These are phyloP conservation scores for Oehlia diaphana DNA, from an alignment of 192 early-diverging fungal species.

Conservation along the genomic window DNA sequence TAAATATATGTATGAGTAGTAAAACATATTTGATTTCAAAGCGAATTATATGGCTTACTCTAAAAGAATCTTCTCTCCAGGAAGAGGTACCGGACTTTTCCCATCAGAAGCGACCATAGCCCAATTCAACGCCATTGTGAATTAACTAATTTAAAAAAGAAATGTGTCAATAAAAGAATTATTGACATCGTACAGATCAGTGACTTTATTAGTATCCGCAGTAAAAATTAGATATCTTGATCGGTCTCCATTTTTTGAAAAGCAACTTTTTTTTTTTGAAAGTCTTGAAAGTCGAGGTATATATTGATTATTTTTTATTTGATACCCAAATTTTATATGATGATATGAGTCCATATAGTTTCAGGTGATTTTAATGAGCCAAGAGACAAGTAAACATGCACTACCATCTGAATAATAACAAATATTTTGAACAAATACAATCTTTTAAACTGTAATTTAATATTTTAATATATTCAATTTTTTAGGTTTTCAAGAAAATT, in stretches of 20 bases:
- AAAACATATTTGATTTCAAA: background rate
- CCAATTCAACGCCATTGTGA: constrained; percentile 44
- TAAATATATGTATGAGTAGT: background rate
- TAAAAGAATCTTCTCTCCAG: constrained; percentile 41
- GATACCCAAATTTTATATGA: background rate
- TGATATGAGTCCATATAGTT: background rate
- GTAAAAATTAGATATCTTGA: too few relatives aligned
- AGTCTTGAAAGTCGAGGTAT: too few relatives aligned
- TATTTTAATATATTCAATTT: background rate
- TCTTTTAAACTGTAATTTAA: background rate
- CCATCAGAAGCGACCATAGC: constrained; percentile 38
- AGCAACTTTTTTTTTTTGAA: too few relatives aligned
- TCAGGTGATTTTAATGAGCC: background rate
- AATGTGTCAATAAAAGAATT: too few relatives aligned
- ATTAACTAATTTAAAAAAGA: background rate
- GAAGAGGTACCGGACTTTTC: constrained; percentile 35
- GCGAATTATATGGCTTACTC: background rate
- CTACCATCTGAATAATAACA: background rate
- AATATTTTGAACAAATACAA: background rate
- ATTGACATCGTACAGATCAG: too few relatives aligned
- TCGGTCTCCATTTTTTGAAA: too few relatives aligned
- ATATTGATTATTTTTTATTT: background rate
- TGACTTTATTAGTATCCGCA: too few relatives aligned
- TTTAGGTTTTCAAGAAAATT: background rate
- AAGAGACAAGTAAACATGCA: background rate